Percentiles rank a stretch among this genome's conserved stretches.
phyloP scores from a whole-genome alignment of 2,329 filamentous ascomycete genomes.

The Dactylellina haptotyla region DNA sequence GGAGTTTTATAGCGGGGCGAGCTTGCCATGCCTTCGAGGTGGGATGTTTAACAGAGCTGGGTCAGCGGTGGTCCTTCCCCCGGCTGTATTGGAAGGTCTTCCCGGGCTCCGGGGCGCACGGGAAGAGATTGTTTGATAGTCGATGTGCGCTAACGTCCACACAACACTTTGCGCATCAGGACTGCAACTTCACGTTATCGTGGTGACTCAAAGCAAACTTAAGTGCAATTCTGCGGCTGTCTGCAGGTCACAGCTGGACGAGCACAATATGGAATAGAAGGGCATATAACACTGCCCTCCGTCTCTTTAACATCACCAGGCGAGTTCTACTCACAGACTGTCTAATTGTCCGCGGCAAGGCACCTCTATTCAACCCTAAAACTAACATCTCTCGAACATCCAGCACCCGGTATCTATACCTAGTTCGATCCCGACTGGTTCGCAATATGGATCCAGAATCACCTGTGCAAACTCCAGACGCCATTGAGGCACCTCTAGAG shows the following conservation, averaged over 20 bases:
- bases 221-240: neutral
- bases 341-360: neutral
- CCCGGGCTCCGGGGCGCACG: too few relatives aligned
- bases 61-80: neutral
- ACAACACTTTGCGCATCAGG: neutral
- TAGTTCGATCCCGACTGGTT: neutral
- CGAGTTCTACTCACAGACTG: neutral
- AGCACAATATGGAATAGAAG: too few relatives aligned
- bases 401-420: neutral
- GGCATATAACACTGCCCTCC: neutral
- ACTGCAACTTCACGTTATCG: conserved; percentile 4
- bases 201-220: conserved; percentile 8
- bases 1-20: too few relatives aligned
- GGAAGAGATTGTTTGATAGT: too few relatives aligned
- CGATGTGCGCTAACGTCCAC: neutral
- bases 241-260: neutral
- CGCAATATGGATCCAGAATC: conserved; percentile 39
- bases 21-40: neutral
- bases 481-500: neutral
- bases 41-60: neutral
- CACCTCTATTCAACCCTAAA: neutral
- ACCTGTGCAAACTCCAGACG: conserved; percentile 1
- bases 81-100: neutral
- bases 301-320: neutral
- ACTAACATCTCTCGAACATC: neutral